Conservation (phyloP, 2,329 filamentous ascomycete species). For the Dissoconium aciculare region DNA sequence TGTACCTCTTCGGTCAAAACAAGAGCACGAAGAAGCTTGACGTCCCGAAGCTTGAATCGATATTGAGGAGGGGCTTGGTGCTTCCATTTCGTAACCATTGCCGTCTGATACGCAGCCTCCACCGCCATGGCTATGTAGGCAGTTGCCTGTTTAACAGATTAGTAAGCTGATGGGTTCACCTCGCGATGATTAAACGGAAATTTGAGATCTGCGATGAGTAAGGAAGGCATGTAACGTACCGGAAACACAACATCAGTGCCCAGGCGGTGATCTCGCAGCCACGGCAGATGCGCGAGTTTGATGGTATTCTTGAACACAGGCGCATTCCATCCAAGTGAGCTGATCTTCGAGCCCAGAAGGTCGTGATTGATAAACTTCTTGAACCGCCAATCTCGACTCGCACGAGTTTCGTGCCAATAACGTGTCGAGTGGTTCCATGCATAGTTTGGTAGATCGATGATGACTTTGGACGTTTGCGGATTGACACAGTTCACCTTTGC, state of each 20-base stretch:
- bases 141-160: too few relatives aligned
- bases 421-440: conserved; percentile 7
- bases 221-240: too few relatives aligned
- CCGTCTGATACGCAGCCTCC: conserved; percentile 4
- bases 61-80: too few relatives aligned
- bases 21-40: too few relatives aligned
- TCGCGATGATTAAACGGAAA: too few relatives aligned
- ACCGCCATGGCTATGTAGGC: conserved; percentile 10
- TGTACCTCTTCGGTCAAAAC: too few relatives aligned
- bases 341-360: conserved; percentile 6
- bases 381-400: conserved; percentile 5
- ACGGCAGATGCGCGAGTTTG: conserved; percentile 6
- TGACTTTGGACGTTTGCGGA: neutral
- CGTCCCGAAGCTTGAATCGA: too few relatives aligned
- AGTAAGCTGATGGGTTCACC: too few relatives aligned
- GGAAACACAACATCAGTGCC: conserved; percentile 21
- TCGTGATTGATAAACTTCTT: conserved; percentile 4
- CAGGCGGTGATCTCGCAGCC: conserved; percentile 13
- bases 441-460: conserved; percentile 7
- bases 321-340: neutral
- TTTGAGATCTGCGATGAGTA: too few relatives aligned
- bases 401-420: conserved; percentile 8
- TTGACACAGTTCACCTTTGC: neutral
- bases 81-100: too few relatives aligned
- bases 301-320: conserved; percentile 3